Base-by-base conservation (phyloP, 768 basidiomycete genomes). In the Collybia sordida region DNA sequence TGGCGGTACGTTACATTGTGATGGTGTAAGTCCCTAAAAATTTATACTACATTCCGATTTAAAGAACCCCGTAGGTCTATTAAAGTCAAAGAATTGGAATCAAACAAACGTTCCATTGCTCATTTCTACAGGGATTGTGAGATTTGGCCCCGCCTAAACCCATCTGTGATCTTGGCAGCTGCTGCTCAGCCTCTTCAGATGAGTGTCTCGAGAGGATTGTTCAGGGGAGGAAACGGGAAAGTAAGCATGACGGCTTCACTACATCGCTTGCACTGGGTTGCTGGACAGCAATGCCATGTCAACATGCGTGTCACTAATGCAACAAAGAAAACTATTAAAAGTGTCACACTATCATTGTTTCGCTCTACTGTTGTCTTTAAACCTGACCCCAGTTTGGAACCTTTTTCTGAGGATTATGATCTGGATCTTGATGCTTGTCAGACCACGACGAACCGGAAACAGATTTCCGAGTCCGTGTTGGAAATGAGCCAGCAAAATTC, bases 111-210 rank as follows among this genome's bases (percentile, higher is more conserved):
- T 12, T 90, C 89, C 3, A 86, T 95, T 27, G 87, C 93, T 3
- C 93, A 97, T 67, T 93, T 95, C 65, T 96, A 94, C 64, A 83
- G 93, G 7, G 72, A 83, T 40, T 86, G 91, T 64, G 82, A 85
- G 46, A 72, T 95, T 23, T 92, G 85, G 81, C 92, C 93, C 1
- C 81, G 80, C 40, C 66, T 93, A 17, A 77, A 90, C 50, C 80
- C 87, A 3, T 68, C 76, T 17, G 49, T 71, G 3, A 73, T 85
- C 18, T 79, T 97, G 15, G 75, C 82, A 2, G 76, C 87, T 3
- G 77, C 83, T 3, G 67, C 76, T 12, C 72, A 78, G 34, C 83
- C 86, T 2, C 64, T 93, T 12, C 76, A 79, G 53, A 80, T 81
- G 23, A 77, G 77, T 12, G 73, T 72, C 1, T 75, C 79, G 8